Percentiles rank a stretch among this genome's conserved stretches.
phyloP scores from a whole-genome alignment of 306 rosid genomes.

The Cicer chorassanicum region DNA sequence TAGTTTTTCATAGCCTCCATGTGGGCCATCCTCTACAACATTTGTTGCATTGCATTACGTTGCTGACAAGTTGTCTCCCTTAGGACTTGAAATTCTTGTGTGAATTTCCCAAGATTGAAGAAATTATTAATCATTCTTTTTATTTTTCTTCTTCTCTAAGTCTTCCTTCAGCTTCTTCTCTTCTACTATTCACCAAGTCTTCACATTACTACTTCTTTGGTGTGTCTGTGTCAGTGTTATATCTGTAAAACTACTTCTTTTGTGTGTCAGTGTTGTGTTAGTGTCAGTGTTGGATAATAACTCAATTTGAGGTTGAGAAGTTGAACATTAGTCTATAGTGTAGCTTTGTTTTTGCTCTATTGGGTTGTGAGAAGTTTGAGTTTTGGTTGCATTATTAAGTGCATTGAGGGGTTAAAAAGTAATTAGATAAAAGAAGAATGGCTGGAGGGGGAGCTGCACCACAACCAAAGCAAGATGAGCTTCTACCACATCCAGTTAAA shows the following conservation, averaged over 20 bases:
- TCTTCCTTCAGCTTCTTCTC: neutral
- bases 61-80: slow-evolving; percentile 47
- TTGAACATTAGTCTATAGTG: slow-evolving; percentile 21
- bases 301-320: slow-evolving; percentile 42
- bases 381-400: slow-evolving; percentile 36
- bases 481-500: slow-evolving; percentile 82
- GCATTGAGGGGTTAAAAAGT: neutral
- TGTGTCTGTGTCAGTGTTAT: slow-evolving; percentile 30
- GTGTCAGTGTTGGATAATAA: slow-evolving; percentile 32
- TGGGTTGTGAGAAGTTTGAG: slow-evolving; percentile 35
- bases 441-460: slow-evolving; percentile 79
- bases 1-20: slow-evolving; percentile 62
- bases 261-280: neutral
- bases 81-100: slow-evolving; percentile 27
- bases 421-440: slow-evolving; percentile 46
- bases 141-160: neutral
- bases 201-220: neutral
- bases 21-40: slow-evolving; percentile 54
- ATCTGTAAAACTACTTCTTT: neutral
- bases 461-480: slow-evolving; percentile 87
- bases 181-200: slow-evolving; percentile 19
- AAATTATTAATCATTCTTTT: slow-evolving; percentile 38
- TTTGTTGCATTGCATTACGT: slow-evolving; percentile 49
- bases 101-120: slow-evolving; percentile 39
- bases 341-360: slow-evolving; percentile 3